phyloP scores from a whole-genome alignment of 306 rosid species.

The Chamaecrista fasciculata region DNA sequence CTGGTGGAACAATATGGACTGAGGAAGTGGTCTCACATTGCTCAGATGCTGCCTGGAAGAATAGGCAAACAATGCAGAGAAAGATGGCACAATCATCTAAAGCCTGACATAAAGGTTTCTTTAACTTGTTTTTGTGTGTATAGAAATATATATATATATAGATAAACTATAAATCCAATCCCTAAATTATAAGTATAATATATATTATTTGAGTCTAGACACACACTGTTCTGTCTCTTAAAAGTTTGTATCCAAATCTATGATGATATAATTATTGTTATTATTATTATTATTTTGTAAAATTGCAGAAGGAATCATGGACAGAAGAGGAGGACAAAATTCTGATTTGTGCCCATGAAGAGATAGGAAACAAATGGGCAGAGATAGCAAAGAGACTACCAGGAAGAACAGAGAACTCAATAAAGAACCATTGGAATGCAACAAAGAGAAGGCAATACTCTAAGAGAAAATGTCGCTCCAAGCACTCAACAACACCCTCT shows the following conservation, averaged over 20 bases:
- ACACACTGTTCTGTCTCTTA: too few relatives aligned
- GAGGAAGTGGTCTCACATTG: conserved; percentile 94
- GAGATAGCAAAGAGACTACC: conserved; percentile 85
- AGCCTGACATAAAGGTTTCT: conserved; percentile 89
- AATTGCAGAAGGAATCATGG: conserved; percentile 84
- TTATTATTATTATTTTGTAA: background rate
- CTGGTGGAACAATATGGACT: conserved; percentile 79
- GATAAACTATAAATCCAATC: too few relatives aligned
- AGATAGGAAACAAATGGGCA: conserved; percentile 97
- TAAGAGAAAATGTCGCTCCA: conserved; percentile 78
- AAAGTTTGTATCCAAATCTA: too few relatives aligned
- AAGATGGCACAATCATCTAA: conserved; percentile 95
- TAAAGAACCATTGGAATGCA: conserved; percentile 97
- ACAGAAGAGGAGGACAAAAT: conserved; percentile 81
- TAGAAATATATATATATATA: too few relatives aligned
- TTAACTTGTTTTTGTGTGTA: too few relatives aligned
- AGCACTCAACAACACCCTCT: conserved; percentile 64
- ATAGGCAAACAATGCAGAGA: conserved; percentile 97
- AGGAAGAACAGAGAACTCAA: conserved; percentile 94
- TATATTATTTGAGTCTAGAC: too few relatives aligned
- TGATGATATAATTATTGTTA: background rate
- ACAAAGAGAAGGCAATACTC: conserved; percentile 91
- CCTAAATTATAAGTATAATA: too few relatives aligned
- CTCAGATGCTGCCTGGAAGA: conserved; percentile 86
- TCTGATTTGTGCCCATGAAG: conserved; percentile 69